A percentile compares a stretch with the other conserved stretches of the same genome.
Conservation (phyloP, 1,139 yeast genomes). For the Petasospora fabianii region DNA sequence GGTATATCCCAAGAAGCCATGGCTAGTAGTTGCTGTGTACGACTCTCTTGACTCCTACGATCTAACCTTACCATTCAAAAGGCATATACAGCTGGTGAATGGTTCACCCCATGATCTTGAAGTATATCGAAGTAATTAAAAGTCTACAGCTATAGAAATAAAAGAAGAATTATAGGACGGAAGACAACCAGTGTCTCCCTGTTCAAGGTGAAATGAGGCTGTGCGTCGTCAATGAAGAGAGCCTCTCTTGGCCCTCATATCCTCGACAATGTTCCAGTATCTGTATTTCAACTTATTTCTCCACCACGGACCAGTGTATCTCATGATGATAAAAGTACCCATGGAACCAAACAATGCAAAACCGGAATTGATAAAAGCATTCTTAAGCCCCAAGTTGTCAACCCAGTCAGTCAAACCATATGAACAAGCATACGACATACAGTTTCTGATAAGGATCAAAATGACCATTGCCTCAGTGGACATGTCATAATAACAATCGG, state of each 20-base stretch:
- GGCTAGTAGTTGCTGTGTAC: too few relatives aligned
- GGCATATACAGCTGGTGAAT: too few relatives aligned
- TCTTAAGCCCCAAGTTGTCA: constrained; percentile 38
- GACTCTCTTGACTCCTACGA: too few relatives aligned
- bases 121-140: too few relatives aligned
- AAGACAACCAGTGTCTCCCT: too few relatives aligned
- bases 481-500: constrained; percentile 51
- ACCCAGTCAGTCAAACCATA: constrained; percentile 49
- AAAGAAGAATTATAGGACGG: too few relatives aligned
- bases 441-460: constrained; percentile 33
- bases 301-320: constrained; percentile 34
- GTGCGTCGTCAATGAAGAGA: constrained; percentile 7
- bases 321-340: constrained; percentile 38
- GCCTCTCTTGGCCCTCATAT: constrained; percentile 26
- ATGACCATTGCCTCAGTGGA: constrained; percentile 52
- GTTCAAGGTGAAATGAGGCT: too few relatives aligned
- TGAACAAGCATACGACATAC: constrained; percentile 43
- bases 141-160: too few relatives aligned
- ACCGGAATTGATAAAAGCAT: constrained; percentile 42
- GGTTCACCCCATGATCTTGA: too few relatives aligned
- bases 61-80: too few relatives aligned
- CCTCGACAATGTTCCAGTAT: constrained; percentile 35
- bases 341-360: constrained; percentile 40
- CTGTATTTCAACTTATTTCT: constrained; percentile 31
- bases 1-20: too few relatives aligned